Evolutionary conservation across 345 rosid species (phyloP), one percentile per base, ranked within the genome.

Genomic region (Gossypioides kirkii): DNA sequence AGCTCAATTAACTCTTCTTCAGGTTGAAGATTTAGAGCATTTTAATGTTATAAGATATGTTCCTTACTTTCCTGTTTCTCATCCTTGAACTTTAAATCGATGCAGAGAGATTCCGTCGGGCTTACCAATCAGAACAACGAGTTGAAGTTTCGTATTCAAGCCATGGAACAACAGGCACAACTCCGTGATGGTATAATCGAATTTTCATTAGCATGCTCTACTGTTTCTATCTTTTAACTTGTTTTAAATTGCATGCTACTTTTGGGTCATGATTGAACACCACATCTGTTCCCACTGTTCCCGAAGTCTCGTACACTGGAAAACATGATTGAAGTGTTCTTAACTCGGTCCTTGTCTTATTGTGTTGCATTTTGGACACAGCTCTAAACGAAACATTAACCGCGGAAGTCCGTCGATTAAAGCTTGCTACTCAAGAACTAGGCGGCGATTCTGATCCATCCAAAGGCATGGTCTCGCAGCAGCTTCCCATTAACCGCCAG

Each of bases 131-230:
- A 90, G 82, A 94, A 94, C 81, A 94, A 90, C 42, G 98, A 94
- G 79, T 77, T 94, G 66, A 94, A 94, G 81, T 94, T 90, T 74
- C 92, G 98, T 67, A 94, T 94, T 71, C 94, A 94, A 86, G 93
- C 98, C 79, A 88, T 91, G 98, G 98, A 94, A 70, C 98, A 94
- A 80, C 98, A 94, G 76, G 98, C 94, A 12, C 89, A 88, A 61
- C 98, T 94, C 53, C 90, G 98, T 7, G 93, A 93, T 75, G 98
- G 98, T 93, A 89, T 10, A 32, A 10, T 13, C 36, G 8, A n/a
- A 3, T 56, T 32, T 41, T 45, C 25, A 59, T 43, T 46, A 42
- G 22, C 26, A 26, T 60, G 75, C 75, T 60, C 36, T 50, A 26
- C 4, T 62, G 47, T 25, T 14, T 25, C 12, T 2, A 0, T 23